Percentiles rank a stretch among this genome's conserved stretches.
These are phyloP conservation scores for Endothia cerciana DNA, from an alignment of 2,329 filamentous ascomycete species.

Conservation along the genomic window DNA sequence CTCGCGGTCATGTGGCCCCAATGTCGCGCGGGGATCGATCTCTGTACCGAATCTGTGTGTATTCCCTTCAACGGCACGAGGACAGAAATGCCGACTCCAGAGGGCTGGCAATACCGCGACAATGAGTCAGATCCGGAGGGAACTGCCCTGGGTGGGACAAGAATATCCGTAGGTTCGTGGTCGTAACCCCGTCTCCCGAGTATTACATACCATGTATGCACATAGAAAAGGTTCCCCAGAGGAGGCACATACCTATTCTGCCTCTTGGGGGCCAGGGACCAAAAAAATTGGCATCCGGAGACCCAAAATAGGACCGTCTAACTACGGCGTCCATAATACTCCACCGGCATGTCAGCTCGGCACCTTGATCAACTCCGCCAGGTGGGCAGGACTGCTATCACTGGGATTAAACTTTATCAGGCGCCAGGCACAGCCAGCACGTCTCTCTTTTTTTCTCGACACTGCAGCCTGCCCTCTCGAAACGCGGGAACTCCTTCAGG, in stretches of 20 bases:
- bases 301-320: conserved; percentile 9
- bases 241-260: too few species aligned
- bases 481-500: conserved; percentile 2
- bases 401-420: neutral
- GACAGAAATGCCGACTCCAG: too few species aligned
- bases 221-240: too few species aligned
- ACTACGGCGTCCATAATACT: neutral
- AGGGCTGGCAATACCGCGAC: too few species aligned
- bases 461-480: conserved; percentile 4
- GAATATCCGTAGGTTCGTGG: too few species aligned
- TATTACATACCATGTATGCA: too few species aligned
- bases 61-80: neutral
- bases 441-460: neutral
- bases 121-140: too few species aligned
- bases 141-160: neutral
- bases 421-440: neutral
- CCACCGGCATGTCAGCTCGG: conserved; percentile 1
- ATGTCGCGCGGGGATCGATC: too few species aligned
- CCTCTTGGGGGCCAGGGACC: conserved; percentile 10
- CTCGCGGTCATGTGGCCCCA: too few species aligned
- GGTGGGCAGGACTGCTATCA: neutral
- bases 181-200: too few species aligned
- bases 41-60: neutral
- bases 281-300: neutral
- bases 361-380: neutral